A percentile compares a stretch with the other conserved stretches of the same genome.
These are phyloP conservation scores for Cystobasidium onofrii DNA, from an alignment of 768 basidiomycete species.

Conservation along the genomic window DNA sequence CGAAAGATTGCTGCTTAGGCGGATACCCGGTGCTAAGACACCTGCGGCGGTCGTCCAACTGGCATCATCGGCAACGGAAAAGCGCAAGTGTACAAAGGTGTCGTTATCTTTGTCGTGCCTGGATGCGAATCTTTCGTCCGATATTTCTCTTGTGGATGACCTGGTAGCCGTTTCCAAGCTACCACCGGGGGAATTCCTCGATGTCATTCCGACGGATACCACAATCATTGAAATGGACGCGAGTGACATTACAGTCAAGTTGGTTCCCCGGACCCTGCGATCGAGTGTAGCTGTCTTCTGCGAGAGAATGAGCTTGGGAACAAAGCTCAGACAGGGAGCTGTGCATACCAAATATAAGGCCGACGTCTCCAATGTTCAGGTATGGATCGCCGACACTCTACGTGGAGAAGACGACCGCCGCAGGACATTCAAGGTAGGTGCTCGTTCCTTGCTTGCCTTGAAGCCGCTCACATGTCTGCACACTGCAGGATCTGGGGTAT, in stretches of 20 bases:
- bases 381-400: neutral
- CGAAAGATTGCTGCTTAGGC: neutral
- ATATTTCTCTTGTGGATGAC: constrained; percentile 59
- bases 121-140: constrained; percentile 57
- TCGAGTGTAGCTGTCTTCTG: constrained; percentile 53
- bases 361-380: neutral
- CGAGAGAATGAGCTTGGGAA: neutral
- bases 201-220: constrained; percentile 80
- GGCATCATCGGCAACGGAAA: constrained; percentile 51
- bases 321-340: neutral
- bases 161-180: constrained; percentile 62
- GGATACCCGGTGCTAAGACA: neutral
- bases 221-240: constrained; percentile 64
- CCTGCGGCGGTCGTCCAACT: constrained; percentile 51
- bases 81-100: constrained; percentile 67
- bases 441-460: neutral
- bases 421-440: neutral
- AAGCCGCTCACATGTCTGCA: neutral
- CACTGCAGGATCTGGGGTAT: neutral
- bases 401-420: neutral
- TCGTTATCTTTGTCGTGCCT: constrained; percentile 59
- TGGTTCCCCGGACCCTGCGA: constrained; percentile 54
- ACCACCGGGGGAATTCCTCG: constrained; percentile 87
- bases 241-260: constrained; percentile 59
- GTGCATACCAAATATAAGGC: neutral